Evolutionary conservation across 768 basidiomycete species (phyloP), one percentile per base, ranked within the genome.

Genomic region (Jaapia argillacea): DNA sequence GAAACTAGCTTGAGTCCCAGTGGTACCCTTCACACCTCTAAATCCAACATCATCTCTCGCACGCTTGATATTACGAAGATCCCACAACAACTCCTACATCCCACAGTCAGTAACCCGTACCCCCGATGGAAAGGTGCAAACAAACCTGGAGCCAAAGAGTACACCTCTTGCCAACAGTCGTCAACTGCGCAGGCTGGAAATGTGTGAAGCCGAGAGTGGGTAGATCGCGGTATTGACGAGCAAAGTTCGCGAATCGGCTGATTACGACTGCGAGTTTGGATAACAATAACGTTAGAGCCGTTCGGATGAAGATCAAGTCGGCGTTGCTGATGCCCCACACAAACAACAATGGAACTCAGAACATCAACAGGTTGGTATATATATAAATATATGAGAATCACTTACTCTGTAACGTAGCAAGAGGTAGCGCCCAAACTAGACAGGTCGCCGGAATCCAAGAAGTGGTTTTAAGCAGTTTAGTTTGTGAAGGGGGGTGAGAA

Each of bases 11-110:
- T 98, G 96, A 0, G 96, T 98, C 6, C 96, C 96, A 0, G 96
- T 99, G 0, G 96, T 98, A n/a, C 96, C 96, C 64, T 99, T 99
- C 41, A 94, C 96, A 37, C 96, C 96, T 43, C 96, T 79, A 71
- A 99, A 98, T 3, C 96, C 94, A 40, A 99, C 63, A 60, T 98
- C 94, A 49, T 88, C 81, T 20, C 89, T 70, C 0, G 87, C 91
- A 24, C 94, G 79, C 58, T 81, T 79, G 56, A 99, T 71, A 61
- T 97, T 97, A 16, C 94, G 74, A 46, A 99, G 68, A 62, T 99
- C 96, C 94, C 93, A 97, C 1, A 98, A 70, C 2, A 99, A 73
- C 56, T 99, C 96, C 79, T 88, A 49, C 6, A n/a, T 33, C 14
- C 6, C 23, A 1, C 24, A 23, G 16, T 24, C n/a, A 38, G 23